These are phyloP conservation scores for Fraxinus americana DNA, from an alignment of 257 asterid genomes.

Conservation along the genomic window DNA sequence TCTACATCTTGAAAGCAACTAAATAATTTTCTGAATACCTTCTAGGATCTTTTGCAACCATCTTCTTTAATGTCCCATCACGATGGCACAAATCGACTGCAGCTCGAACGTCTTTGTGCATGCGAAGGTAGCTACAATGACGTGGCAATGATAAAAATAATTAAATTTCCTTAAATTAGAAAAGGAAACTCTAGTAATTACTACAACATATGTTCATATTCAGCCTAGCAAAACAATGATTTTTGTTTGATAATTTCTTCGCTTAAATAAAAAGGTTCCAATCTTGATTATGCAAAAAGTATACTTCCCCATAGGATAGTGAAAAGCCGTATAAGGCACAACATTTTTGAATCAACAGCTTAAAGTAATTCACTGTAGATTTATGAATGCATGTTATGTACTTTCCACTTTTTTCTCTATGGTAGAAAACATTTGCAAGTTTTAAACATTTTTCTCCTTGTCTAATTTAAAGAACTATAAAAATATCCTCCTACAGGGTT, in stretches of 20 bases:
- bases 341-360: constrained; percentile 16
- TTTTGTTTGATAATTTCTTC: constrained; percentile 5
- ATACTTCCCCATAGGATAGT: constrained; percentile 3
- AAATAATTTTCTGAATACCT: constrained; percentile 43
- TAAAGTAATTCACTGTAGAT: constrained; percentile 8
- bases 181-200: neutral
- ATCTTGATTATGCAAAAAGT: constrained; percentile 2
- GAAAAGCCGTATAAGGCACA: neutral
- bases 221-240: neutral
- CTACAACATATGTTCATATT: constrained; percentile 1
- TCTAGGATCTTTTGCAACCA: constrained; percentile 92
- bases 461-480: too few species aligned
- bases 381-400: neutral
- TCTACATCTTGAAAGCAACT: constrained; percentile 20
- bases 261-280: neutral
- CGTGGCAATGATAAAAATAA: constrained; percentile 10
- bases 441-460: neutral
- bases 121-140: constrained; percentile 66
- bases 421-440: neutral
- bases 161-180: neutral
- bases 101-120: constrained; percentile 39
- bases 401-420: neutral
- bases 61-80: constrained; percentile 94
- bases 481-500: too few species aligned
- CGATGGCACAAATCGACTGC: constrained; percentile 99